Base-by-base conservation (phyloP, 495 filamentous ascomycete species). In the Penicillium simplicissimum region DNA sequence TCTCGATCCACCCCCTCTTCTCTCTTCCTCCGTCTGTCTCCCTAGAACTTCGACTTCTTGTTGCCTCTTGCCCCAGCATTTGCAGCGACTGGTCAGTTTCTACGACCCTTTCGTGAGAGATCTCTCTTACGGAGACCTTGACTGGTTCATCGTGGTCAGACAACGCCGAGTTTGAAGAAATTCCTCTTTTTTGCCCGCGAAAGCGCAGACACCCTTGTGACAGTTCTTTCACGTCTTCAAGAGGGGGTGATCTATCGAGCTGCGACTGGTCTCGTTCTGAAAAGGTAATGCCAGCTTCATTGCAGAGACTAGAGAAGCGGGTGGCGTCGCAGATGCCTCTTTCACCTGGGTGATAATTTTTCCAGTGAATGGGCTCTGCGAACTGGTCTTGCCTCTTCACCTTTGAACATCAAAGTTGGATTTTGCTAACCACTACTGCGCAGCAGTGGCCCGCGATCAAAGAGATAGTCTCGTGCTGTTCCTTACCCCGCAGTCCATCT, bases 121-220 rank as follows among this genome's bases (percentile, higher is more conserved):
- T 40, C 60, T 40, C 60, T 65, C 73, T 77, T 72, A 70, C 76
- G 76, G 76, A 80, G 77, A 77, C 77, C 77, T 80, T 80, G 70
- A 79, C 75, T 79, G 77, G 77, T 79, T 79, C 65, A 72, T 75
- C 67, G 70, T 71, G 76, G 76, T 76, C 74, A 71, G 74, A 72
- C 74, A 74, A 53, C 70, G 71, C 71, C 60, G 67, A 76, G 65
- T 60, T 68, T 73, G 52, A 63, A 70, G 67, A 64, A 58, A 66
- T 65, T 57, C 58, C 57, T 14, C 59, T 64, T 67, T 67, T 67
- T 63, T 57, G 13, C 48, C 10, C 15, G 23, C 48, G 62, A 67
- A 68, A 69, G 59, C 59, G 57, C 68, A 66, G 66, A 69, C 60
- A 59, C 23, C n/a, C 23, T 59, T 15, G 70, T 66, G 69, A 77